phyloP scores from a whole-genome alignment of 768 basidiomycete species.

The Tulasnella sp. region DNA sequence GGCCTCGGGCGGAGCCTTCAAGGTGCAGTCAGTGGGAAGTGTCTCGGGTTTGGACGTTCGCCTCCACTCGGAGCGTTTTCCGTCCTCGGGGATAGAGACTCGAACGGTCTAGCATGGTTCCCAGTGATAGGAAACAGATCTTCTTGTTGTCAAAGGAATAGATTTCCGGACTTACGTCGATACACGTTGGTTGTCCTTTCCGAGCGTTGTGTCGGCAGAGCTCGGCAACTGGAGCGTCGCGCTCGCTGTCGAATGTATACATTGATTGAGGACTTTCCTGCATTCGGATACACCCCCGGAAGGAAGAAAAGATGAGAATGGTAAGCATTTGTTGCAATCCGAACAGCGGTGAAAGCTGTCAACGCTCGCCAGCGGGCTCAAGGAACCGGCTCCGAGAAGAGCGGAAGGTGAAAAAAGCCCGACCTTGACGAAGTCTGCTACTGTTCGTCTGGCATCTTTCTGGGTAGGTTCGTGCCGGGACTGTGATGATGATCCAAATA shows the following conservation, averaged over 20 bases:
- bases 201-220: slow-evolving; percentile 40
- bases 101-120: neutral
- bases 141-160: neutral
- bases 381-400: neutral
- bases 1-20: neutral
- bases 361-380: neutral
- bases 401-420: neutral
- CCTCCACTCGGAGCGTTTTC: neutral
- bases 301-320: neutral
- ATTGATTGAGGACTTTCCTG: slow-evolving; percentile 17
- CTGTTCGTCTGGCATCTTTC: neutral
- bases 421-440: slow-evolving; percentile 1
- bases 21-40: neutral
- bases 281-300: neutral
- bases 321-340: neutral
- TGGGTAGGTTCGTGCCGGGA: neutral
- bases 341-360: neutral
- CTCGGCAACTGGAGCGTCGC: slow-evolving; percentile 44
- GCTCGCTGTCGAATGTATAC: slow-evolving; percentile 55
- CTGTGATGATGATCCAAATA: neutral
- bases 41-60: neutral
- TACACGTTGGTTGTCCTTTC: slow-evolving; percentile 37
- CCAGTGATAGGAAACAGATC: neutral
- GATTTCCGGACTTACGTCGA: slow-evolving; percentile 33
- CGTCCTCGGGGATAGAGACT: neutral